These are phyloP conservation scores for Vitis labrusca DNA, from an alignment of 164 flowering plant species.

Conservation along the genomic window DNA sequence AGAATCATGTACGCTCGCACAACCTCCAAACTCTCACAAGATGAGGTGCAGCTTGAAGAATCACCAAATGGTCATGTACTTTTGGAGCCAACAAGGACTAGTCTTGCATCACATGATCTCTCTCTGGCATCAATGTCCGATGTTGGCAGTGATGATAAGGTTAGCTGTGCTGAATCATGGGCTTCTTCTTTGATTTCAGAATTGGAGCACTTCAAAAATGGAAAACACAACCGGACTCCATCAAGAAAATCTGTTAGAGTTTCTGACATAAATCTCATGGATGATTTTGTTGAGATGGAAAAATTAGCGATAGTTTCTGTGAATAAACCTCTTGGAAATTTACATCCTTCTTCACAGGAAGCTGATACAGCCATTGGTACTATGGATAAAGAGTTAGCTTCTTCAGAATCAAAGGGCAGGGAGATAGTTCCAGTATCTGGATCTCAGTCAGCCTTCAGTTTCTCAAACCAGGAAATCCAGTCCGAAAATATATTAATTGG, in stretches of 20 bases:
- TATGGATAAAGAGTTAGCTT: slow-evolving; percentile 10
- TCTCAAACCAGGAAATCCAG: slow-evolving; percentile 7
- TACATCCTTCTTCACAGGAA: slow-evolving; percentile 24
- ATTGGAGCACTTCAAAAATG: slow-evolving; percentile 41
- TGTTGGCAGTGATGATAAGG: slow-evolving; percentile 48
- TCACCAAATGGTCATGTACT: slow-evolving; percentile 15
- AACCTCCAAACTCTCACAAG: slow-evolving; percentile 33
- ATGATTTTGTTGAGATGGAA: slow-evolving; percentile 77
- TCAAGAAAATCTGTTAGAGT: slow-evolving; percentile 16
- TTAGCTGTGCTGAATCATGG: slow-evolving; percentile 52
- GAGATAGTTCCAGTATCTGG: slow-evolving; percentile 17
- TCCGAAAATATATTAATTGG: not conserved
- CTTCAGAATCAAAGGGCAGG: slow-evolving; percentile 6
- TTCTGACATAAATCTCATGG: slow-evolving; percentile 49
- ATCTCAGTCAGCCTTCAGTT: slow-evolving; percentile 3
- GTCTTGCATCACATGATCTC: slow-evolving; percentile 17
- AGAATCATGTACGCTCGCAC: slow-evolving; percentile 28
- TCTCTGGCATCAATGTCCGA: slow-evolving; percentile 41
- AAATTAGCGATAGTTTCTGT: slow-evolving; percentile 44
- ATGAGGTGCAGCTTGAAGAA: slow-evolving; percentile 32
- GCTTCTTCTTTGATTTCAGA: slow-evolving; percentile 52
- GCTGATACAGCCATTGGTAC: slow-evolving; percentile 7
- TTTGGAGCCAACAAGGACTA: slow-evolving; percentile 15
- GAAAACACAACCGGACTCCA: slow-evolving; percentile 20
- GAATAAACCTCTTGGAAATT: slow-evolving; percentile 23